phyloP scores from a whole-genome alignment of 176 grass and related monocot genomes.

The Bonia amplexicaulis region DNA sequence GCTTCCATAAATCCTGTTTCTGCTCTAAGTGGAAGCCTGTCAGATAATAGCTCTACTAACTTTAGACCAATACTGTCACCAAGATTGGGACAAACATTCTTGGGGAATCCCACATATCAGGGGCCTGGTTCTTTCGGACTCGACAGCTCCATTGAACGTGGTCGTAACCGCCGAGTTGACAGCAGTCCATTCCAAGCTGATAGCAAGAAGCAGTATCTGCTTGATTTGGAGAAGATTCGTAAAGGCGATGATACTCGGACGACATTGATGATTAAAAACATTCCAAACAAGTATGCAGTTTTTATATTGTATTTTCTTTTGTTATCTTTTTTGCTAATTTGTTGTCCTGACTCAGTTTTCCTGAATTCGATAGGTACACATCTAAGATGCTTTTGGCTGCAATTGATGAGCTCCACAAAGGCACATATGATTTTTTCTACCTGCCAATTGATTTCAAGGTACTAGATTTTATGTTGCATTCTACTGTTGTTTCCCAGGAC shows the following conservation, averaged over 20 bases:
- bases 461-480: background rate
- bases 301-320: slow-evolving; percentile 14
- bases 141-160: slow-evolving; percentile 48
- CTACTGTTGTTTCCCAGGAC: background rate
- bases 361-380: slow-evolving; percentile 64
- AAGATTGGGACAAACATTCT: slow-evolving; percentile 57
- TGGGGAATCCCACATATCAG: slow-evolving; percentile 54
- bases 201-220: slow-evolving; percentile 86
- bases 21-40: slow-evolving; percentile 42
- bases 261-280: slow-evolving; percentile 97
- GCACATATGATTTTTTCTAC: slow-evolving; percentile 95
- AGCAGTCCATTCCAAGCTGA: slow-evolving; percentile 55
- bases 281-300: slow-evolving; percentile 80
- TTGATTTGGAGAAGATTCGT: slow-evolving; percentile 86
- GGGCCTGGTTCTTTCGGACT: slow-evolving; percentile 44
- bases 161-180: slow-evolving; percentile 42
- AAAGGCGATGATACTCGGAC: slow-evolving; percentile 78
- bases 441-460: slow-evolving; percentile 99
- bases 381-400: slow-evolving; percentile 95
- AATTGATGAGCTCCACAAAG: slow-evolving; percentile 81
- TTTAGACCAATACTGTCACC: slow-evolving; percentile 56
- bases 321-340: slow-evolving; percentile 4
- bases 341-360: slow-evolving; percentile 23
- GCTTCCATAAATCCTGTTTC: slow-evolving; percentile 45
- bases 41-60: slow-evolving; percentile 58